Conservation (phyloP, 768 basidiomycete genomes). For the Ephemerocybe angulata region DNA sequence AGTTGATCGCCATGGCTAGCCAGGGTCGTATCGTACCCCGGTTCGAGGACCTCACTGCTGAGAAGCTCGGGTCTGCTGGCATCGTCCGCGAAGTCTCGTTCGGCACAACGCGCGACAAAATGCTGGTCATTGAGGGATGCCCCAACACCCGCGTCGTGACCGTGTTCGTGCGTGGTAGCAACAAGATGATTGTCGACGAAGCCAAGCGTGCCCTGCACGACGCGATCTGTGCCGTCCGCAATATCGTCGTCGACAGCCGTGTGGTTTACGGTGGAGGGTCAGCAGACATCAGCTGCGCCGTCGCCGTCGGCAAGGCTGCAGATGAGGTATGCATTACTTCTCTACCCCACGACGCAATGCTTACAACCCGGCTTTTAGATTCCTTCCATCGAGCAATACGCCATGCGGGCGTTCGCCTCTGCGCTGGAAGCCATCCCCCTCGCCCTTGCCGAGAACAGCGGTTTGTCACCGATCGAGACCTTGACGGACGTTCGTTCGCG, state of each 20-base stretch:
- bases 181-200: conserved; percentile 99
- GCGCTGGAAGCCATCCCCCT: conserved; percentile 94
- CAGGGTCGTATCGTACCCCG: conserved; percentile 97
- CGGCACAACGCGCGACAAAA: conserved; percentile 98
- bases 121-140: conserved; percentile 99
- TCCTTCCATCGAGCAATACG: conserved; percentile 97
- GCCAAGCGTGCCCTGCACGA: conserved; percentile 98
- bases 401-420: conserved; percentile 97
- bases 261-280: conserved; percentile 99
- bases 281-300: conserved; percentile 92
- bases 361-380: conserved; percentile 41
- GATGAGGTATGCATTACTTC: conserved; percentile 64
- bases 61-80: conserved; percentile 91
- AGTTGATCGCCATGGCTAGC: conserved; percentile 98
- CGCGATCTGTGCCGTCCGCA: conserved; percentile 95
- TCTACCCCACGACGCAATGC: background rate
- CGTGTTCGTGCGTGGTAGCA: conserved; percentile 94
- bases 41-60: conserved; percentile 90
- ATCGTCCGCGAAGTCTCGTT: conserved; percentile 92
- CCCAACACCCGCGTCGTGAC: conserved; percentile 96
- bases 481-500: conserved; percentile 93
- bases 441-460: conserved; percentile 97
- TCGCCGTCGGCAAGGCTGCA: conserved; percentile 91
- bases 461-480: conserved; percentile 93
- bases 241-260: conserved; percentile 90